These are phyloP conservation scores for Aquilaria agallochum DNA, from an alignment of 441 rosid species.

Conservation along the genomic window DNA sequence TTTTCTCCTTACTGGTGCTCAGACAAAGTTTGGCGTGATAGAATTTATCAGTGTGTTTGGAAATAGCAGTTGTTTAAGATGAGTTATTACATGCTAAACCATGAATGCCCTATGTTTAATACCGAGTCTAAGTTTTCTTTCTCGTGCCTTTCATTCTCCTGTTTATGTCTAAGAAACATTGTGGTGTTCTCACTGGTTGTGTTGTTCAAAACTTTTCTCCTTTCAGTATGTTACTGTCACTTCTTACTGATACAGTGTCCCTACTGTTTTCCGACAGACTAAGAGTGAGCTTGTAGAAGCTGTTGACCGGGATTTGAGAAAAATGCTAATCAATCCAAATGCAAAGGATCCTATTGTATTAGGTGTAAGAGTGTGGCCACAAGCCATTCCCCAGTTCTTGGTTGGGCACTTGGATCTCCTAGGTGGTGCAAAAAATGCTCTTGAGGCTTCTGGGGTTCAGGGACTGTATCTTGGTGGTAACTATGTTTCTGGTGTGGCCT, in stretches of 20 bases:
- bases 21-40: no score
- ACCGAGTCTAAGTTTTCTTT: no score
- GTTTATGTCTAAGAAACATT: no score
- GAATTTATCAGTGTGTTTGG: no score
- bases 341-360: conserved; percentile 60
- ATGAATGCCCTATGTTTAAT: no score
- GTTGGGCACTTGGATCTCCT: conserved; percentile 74
- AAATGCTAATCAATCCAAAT: conserved; percentile 75
- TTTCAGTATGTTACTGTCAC: background rate
- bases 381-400: conserved; percentile 87
- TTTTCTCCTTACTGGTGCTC: no score
- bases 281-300: conserved; percentile 70
- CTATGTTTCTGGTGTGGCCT: conserved; percentile 82
- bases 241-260: background rate
- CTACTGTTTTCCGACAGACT: conserved; percentile 31
- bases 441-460: conserved; percentile 42
- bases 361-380: conserved; percentile 83
- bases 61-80: no score
- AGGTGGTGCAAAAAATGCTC: conserved; percentile 53
- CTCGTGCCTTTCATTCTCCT: no score
- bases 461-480: conserved; percentile 87
- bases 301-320: conserved; percentile 77
- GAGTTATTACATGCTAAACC: no score
- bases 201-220: background rate
- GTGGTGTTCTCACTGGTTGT: no score